Evolutionary conservation across 2,329 filamentous ascomycete species (phyloP).

Genomic region (Aspergillus ochraceoroseus): DNA sequence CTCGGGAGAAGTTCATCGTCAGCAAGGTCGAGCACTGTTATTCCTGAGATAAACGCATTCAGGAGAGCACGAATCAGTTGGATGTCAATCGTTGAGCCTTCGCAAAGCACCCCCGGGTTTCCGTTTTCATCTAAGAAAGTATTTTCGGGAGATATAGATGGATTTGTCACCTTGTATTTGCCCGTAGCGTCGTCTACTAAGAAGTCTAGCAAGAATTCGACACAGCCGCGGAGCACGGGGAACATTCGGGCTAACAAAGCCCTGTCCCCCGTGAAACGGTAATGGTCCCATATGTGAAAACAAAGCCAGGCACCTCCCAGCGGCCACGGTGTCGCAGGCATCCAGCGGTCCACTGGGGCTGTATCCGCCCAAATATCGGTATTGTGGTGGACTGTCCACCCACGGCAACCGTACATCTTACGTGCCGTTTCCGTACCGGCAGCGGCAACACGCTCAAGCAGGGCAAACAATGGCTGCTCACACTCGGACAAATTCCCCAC

Average conservation of each 20-base stretch:
- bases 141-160: slow-evolving; percentile 31
- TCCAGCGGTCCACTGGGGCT: slow-evolving; percentile 46
- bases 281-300: slow-evolving; percentile 56
- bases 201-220: slow-evolving; percentile 31
- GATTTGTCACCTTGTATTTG: slow-evolving; percentile 26
- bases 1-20: slow-evolving; percentile 18
- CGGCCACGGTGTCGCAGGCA: slow-evolving; percentile 40
- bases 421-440: slow-evolving; percentile 50
- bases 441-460: slow-evolving; percentile 37
- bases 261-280: slow-evolving; percentile 45
- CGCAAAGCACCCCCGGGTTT: slow-evolving; percentile 25
- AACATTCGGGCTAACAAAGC: slow-evolving; percentile 23
- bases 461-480: slow-evolving; percentile 40
- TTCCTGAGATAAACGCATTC: slow-evolving; percentile 25
- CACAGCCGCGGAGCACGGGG: slow-evolving; percentile 26
- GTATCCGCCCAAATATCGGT: slow-evolving; percentile 58
- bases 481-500: slow-evolving; percentile 48
- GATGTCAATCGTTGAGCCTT: slow-evolving; percentile 48
- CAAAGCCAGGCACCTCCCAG: slow-evolving; percentile 56
- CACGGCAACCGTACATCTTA: slow-evolving; percentile 51
- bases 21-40: slow-evolving; percentile 9
- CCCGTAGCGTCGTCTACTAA: slow-evolving; percentile 24
- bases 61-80: slow-evolving; percentile 44
- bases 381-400: slow-evolving; percentile 56
- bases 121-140: slow-evolving; percentile 26